Base-by-base conservation (phyloP, 345 rosid species). In the Heritiera littoralis region DNA sequence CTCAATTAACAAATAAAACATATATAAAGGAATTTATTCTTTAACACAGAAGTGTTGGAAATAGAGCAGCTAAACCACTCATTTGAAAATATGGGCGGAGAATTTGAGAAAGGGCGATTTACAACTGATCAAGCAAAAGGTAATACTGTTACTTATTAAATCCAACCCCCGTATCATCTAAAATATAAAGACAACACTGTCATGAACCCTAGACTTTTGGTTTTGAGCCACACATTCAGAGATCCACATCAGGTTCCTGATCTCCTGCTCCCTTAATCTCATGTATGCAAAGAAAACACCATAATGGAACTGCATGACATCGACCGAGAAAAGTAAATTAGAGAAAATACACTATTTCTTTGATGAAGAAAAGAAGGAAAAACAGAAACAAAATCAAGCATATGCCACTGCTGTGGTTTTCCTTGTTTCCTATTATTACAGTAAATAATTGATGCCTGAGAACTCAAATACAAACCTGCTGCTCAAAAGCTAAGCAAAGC, bases 201-300 rank as follows among this genome's bases (percentile, higher is more conserved):
- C 99, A 71, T 96, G 99, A 80, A 96, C 97, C 84, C 99, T 92
- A 0, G 99, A 92, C 81, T 96, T 96, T 85, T 96, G 99, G 85
- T 94, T 94, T 90, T 96, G 99, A 4, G 99, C 99, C 77, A 96
- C 99, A 75, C 99, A 96, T 78, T 96, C 98, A 0, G 98, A 94
- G 80, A 96, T 90, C 99, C 99, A 96, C 99, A 92, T 96, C 83
- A 96, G 83, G 79, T 96, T 96, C 87, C 99, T 89, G 77, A 94
- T 92, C 94, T 96, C 99, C 84, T 96, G 99, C 92, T 96, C 98
- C 72, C 97, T 90, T 90, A 96, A 84, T 85, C 98, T 96, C 92
- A 96, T 90, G 86, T 96, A 96, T 30, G 99, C 93, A 3, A 96
- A 96, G 93, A 94, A 96, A 23, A 96, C 99, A 0, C 79, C 98